Conservation (phyloP, 495 filamentous ascomycete species). For the Penicillium arizonense region DNA sequence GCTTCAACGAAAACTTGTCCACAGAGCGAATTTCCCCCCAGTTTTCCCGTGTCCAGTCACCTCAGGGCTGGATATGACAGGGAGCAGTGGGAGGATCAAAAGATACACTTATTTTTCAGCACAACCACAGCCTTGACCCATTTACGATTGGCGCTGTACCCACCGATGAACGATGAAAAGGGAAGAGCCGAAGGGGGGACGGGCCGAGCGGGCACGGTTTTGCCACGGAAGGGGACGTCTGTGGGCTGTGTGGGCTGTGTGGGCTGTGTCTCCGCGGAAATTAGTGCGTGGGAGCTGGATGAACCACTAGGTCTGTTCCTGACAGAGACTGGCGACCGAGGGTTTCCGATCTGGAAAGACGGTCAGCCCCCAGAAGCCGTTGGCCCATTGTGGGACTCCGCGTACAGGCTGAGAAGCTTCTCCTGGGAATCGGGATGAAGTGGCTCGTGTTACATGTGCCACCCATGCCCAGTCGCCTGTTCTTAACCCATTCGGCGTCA, state of each 20-base stretch:
- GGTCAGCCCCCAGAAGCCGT: conserved; percentile 2
- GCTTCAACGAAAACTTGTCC: background rate
- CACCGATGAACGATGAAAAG: conserved; percentile 12
- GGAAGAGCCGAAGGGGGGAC: conserved; percentile 24
- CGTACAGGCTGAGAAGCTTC: background rate
- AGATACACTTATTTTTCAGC: background rate
- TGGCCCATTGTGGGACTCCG: conserved; percentile 7
- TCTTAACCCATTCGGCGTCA: background rate
- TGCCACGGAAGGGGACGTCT: conserved; percentile 10
- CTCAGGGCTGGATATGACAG: background rate
- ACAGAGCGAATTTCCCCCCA: background rate
- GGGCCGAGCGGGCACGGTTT: conserved; percentile 23
- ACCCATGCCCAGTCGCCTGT: background rate
- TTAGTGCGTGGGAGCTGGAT: conserved; percentile 1
- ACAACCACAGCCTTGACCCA: background rate
- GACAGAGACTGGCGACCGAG: conserved; percentile 11
- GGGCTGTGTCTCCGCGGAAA: background rate
- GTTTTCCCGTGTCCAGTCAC: background rate
- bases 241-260: conserved; percentile 3
- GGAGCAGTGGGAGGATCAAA: background rate
- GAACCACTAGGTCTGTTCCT: conserved; percentile 3
- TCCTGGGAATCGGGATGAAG: background rate
- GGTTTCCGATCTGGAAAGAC: conserved; percentile 2
- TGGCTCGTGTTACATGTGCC: background rate
- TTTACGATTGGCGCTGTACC: conserved; percentile 12